These are phyloP conservation scores for Cyphellophora attinorum DNA, from an alignment of 2,329 filamentous ascomycete species.

Conservation along the genomic window DNA sequence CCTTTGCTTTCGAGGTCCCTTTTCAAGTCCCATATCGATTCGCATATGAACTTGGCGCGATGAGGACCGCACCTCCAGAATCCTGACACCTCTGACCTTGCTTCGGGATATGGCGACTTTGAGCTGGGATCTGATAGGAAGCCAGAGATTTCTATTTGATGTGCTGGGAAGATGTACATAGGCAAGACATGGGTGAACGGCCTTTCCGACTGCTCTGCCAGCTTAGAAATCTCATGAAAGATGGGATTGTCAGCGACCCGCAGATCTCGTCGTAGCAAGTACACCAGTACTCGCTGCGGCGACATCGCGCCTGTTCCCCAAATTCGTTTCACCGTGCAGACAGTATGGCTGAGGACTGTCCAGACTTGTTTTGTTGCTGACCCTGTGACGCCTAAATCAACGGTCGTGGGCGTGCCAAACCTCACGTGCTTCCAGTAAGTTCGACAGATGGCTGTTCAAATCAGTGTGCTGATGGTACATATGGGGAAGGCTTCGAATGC, in stretches of 20 bases:
- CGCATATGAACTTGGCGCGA: constrained; percentile 60
- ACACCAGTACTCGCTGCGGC: constrained; percentile 49
- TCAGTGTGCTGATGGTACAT: no score
- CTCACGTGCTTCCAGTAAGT: no score
- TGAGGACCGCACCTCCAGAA: constrained; percentile 69
- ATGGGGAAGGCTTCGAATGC: no score
- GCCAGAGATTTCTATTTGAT: constrained; percentile 66
- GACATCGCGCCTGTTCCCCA: constrained; percentile 15
- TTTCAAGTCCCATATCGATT: constrained; percentile 67
- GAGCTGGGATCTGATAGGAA: constrained; percentile 46
- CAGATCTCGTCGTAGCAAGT: constrained; percentile 63
- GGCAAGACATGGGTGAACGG: constrained; percentile 59
- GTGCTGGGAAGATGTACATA: constrained; percentile 57
- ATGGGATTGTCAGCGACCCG: constrained; percentile 67
- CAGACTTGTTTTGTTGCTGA: no score
- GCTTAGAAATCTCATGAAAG: constrained; percentile 46
- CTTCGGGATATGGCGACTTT: constrained; percentile 57
- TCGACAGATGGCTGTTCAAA: no score
- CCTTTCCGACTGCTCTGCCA: constrained; percentile 36
- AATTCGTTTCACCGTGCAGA: no score
- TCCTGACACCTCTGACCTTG: constrained; percentile 52
- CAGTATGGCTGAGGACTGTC: no score
- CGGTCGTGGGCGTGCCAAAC: no score
- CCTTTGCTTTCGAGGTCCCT: constrained; percentile 46
- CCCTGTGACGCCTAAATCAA: no score